phyloP scores from a whole-genome alignment of 192 early-diverging fungal species.

The Umbelopsis sp. region DNA sequence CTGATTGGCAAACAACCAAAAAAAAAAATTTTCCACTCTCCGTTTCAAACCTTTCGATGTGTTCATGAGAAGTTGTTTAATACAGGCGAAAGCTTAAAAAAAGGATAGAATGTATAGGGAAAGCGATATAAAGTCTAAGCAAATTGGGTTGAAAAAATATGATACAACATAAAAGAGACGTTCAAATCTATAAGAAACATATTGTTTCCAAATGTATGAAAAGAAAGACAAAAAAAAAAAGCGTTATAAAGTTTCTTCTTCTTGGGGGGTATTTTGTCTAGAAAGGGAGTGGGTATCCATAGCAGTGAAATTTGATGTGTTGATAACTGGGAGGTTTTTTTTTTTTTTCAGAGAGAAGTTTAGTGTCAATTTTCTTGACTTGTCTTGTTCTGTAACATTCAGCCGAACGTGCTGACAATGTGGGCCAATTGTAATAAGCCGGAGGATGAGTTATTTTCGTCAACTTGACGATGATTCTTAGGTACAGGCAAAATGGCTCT shows the following conservation, averaged over 20 bases:
- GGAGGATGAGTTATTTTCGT: conserved; percentile 5
- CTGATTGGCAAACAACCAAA: conserved; percentile 16
- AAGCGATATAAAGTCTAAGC: not conserved
- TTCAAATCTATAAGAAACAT: conserved; percentile 3
- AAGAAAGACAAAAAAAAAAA: not conserved
- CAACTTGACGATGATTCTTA: conserved; percentile 4
- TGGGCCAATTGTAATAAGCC: conserved; percentile 27
- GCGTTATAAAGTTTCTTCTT: not conserved
- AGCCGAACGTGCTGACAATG: conserved; percentile 32
- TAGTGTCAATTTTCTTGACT: not conserved
- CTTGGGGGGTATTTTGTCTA: conserved; percentile 14
- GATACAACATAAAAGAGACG: not conserved
- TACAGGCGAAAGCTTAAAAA: not conserved
- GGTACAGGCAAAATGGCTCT: conserved; percentile 5
- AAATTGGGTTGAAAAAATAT: not conserved
- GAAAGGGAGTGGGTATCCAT: conserved; percentile 13
- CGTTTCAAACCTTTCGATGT: not conserved
- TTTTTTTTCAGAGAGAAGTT: not conserved
- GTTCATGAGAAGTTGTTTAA: not conserved
- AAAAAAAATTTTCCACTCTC: conserved; percentile 3
- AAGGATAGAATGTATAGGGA: not conserved
- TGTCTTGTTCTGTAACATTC: not conserved
- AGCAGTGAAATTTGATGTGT: not conserved
- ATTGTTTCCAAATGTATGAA: not conserved
- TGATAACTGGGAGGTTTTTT: not conserved